phyloP scores from a whole-genome alignment of 768 basidiomycete genomes.

The Amanita jacksonii region DNA sequence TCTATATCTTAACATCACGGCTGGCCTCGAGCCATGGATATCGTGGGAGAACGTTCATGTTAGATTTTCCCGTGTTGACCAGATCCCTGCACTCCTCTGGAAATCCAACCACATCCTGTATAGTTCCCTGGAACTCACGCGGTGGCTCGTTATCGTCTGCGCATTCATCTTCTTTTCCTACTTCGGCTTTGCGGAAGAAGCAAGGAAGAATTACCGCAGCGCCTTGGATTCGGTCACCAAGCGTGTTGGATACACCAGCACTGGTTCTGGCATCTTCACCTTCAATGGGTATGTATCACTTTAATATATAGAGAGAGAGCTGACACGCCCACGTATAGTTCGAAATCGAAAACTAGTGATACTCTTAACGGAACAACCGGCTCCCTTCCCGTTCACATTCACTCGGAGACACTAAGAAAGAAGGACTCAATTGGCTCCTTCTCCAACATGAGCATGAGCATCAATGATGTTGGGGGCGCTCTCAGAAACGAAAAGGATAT shows the following conservation, averaged over 20 bases:
- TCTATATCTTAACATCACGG: slow-evolving; percentile 26
- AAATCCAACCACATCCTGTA: slow-evolving; percentile 16
- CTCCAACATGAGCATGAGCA: slow-evolving; percentile 14
- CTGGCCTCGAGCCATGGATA: slow-evolving; percentile 32
- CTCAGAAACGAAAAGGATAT: slow-evolving; percentile 16
- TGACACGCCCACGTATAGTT: slow-evolving; percentile 10
- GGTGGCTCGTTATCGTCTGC: slow-evolving; percentile 39
- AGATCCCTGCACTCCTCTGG: slow-evolving; percentile 36
- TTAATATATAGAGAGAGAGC: background rate
- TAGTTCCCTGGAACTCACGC: slow-evolving; percentile 29
- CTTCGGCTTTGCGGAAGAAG: slow-evolving; percentile 59
- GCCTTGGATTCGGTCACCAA: slow-evolving; percentile 30
- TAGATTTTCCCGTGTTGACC: slow-evolving; percentile 34
- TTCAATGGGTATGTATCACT: slow-evolving; percentile 17
- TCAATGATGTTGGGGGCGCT: slow-evolving; percentile 29
- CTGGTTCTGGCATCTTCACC: slow-evolving; percentile 16
- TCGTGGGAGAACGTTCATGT: slow-evolving; percentile 43
- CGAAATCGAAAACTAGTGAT: slow-evolving; percentile 18
- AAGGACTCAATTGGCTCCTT: slow-evolving; percentile 39
- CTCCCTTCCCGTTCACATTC: slow-evolving; percentile 36
- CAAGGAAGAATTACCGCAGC: slow-evolving; percentile 39
- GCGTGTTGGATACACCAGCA: slow-evolving; percentile 23
- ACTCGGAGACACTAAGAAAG: slow-evolving; percentile 33
- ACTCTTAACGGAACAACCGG: slow-evolving; percentile 21
- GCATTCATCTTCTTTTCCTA: slow-evolving; percentile 55